Evolutionary conservation across 2,329 filamentous ascomycete species (phyloP).

Genomic region (Ascosphaera apis): DNA sequence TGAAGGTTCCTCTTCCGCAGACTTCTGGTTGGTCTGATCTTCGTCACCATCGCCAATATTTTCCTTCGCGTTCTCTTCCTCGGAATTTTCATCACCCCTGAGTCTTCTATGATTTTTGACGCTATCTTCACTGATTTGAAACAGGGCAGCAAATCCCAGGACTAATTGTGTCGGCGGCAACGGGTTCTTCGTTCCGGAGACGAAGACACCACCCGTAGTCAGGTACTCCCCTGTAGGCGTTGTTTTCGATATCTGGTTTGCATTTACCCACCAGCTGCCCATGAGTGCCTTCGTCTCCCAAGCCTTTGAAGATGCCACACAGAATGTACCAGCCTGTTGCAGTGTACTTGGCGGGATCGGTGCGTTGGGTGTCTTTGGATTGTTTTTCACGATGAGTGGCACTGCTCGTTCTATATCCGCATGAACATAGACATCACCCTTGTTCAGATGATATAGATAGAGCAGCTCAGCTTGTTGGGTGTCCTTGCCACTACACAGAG

Average conservation of each 20-base stretch:
- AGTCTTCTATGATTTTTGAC: constrained; percentile 60
- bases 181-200: constrained; percentile 75
- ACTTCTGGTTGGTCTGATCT: constrained; percentile 1
- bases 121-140: constrained; percentile 73
- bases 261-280: constrained; percentile 87
- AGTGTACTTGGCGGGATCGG: constrained; percentile 82
- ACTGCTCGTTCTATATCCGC: constrained; percentile 70
- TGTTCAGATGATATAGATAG: constrained; percentile 67
- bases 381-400: constrained; percentile 79
- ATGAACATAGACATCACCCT: constrained; percentile 79
- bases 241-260: constrained; percentile 75
- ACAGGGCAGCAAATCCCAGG: constrained; percentile 70
- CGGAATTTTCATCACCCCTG: constrained; percentile 11
- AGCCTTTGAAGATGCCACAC: constrained; percentile 64
- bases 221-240: constrained; percentile 60
- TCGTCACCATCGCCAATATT: constrained; percentile 4
- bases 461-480: constrained; percentile 73
- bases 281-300: constrained; percentile 96
- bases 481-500: constrained; percentile 43
- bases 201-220: constrained; percentile 51
- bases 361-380: constrained; percentile 48
- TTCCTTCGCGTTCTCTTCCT: constrained; percentile 9
- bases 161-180: constrained; percentile 69
- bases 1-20: too few relatives aligned
- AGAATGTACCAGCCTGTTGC: constrained; percentile 67